Conservation (phyloP, 306 rosid species). For the Urtica urens region DNA sequence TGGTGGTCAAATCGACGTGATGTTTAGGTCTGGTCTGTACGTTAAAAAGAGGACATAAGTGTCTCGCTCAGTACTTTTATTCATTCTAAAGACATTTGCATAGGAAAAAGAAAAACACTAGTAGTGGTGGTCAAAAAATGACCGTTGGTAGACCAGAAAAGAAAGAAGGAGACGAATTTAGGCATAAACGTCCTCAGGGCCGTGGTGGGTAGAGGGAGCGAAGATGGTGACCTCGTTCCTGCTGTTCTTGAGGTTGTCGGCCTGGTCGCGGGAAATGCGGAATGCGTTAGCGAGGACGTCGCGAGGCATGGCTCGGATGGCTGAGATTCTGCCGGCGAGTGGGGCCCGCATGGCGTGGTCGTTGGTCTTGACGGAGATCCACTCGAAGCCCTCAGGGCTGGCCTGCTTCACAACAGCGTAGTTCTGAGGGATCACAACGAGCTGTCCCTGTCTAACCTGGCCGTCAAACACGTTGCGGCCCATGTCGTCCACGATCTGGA, state of each 20-base stretch:
- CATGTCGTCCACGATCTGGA: conserved; percentile 34
- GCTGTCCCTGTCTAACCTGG: conserved; percentile 24
- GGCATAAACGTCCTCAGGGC: no score
- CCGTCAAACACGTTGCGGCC: conserved; percentile 33
- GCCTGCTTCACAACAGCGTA: conserved; percentile 29
- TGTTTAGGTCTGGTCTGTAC: no score
- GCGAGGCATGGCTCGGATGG: conserved; percentile 24
- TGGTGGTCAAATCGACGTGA: no score
- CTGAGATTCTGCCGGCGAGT: conserved; percentile 28
- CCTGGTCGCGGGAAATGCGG: conserved; percentile 21
- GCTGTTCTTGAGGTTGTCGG: conserved; percentile 27
- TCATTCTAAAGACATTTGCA: no score
- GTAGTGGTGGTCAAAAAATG: no score
- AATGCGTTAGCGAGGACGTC: conserved; percentile 11
- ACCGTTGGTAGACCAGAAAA: no score
- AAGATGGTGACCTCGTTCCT: conserved; percentile 19
- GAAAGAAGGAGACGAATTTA: no score
- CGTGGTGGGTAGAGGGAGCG: no score
- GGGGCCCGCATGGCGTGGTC: conserved; percentile 21
- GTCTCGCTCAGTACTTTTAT: no score
- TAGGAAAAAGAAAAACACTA: no score
- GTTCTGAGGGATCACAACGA: conserved; percentile 44
- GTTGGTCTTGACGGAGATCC: conserved; percentile 39
- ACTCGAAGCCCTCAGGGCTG: conserved; percentile 23
- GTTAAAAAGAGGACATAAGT: no score